Evolutionary conservation across 2,329 filamentous ascomycete genomes (phyloP).

Genomic region (Colletotrichum sp.): DNA sequence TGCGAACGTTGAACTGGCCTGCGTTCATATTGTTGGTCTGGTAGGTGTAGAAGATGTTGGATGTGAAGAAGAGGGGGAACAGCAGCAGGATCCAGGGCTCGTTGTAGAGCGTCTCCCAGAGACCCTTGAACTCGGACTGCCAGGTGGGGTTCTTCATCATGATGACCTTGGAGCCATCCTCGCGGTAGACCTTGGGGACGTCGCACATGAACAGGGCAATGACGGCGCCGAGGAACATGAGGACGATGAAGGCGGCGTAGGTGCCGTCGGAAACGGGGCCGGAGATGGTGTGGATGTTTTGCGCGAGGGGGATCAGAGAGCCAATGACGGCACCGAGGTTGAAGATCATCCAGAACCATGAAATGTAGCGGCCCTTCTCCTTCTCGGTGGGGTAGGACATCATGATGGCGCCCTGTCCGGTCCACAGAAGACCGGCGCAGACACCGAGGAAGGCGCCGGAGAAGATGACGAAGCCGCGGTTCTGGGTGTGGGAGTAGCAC

Average conservation of each 20-base stretch:
- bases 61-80: constrained; percentile 84
- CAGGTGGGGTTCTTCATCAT: constrained; percentile 91
- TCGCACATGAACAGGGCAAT: constrained; percentile 75
- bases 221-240: constrained; percentile 75
- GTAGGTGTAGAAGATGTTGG: constrained; percentile 86
- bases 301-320: constrained; percentile 74
- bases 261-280: constrained; percentile 73
- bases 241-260: constrained; percentile 87
- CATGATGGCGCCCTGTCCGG: constrained; percentile 84
- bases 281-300: constrained; percentile 66
- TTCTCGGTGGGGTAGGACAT: constrained; percentile 86
- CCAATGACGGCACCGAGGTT: constrained; percentile 91
- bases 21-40: constrained; percentile 73
- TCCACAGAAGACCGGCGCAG: constrained; percentile 82
- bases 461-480: constrained; percentile 76
- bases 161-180: constrained; percentile 81
- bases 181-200: constrained; percentile 73
- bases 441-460: constrained; percentile 78
- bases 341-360: constrained; percentile 94
- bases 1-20: constrained; percentile 75
- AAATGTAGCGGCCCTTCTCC: constrained; percentile 87
- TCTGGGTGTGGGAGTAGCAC: constrained; percentile 70
- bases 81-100: constrained; percentile 78
- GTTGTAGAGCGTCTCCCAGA: constrained; percentile 72
- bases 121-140: constrained; percentile 78